These are phyloP conservation scores for Plantago coronopus DNA, from an alignment of 305 asterid genomes.

Conservation along the genomic window DNA sequence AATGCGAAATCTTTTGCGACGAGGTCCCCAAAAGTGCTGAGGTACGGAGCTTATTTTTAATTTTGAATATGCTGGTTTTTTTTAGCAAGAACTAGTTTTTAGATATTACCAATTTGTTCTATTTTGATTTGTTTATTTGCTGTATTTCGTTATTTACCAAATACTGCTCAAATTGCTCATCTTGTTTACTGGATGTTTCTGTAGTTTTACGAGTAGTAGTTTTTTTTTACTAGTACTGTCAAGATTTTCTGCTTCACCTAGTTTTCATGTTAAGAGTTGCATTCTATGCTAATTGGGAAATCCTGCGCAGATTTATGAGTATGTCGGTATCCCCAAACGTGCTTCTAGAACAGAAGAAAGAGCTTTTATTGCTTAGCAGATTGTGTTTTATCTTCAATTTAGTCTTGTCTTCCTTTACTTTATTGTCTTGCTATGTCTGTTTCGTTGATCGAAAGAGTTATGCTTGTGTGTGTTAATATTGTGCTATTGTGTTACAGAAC, in stretches of 20 bases:
- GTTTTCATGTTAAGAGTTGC: too few relatives aligned
- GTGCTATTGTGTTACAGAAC: conserved; percentile 48
- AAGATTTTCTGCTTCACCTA: too few relatives aligned
- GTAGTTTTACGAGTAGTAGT: too few relatives aligned
- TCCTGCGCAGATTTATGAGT: not conserved
- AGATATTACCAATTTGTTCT: too few relatives aligned
- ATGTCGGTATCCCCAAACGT: not conserved
- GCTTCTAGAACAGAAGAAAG: not conserved
- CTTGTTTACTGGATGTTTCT: too few relatives aligned
- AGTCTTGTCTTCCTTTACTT: not conserved
- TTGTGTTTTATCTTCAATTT: conserved; percentile 5
- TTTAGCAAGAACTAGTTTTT: too few relatives aligned
- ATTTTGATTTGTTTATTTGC: too few relatives aligned
- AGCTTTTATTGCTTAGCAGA: not conserved
- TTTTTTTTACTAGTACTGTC: too few relatives aligned
- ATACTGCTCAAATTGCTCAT: too few relatives aligned
- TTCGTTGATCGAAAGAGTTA: not conserved
- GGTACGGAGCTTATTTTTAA: conserved; percentile 32
- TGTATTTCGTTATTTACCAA: too few relatives aligned
- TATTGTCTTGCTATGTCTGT: too few relatives aligned
- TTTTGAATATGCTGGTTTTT: not conserved
- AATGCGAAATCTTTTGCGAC: conserved; percentile 95
- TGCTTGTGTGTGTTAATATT: not conserved
- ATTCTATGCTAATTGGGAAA: too few relatives aligned
- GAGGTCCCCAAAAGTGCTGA: conserved; percentile 90